Conservation (phyloP, 1,139 yeast species). For the Citeromyces hawaiiensis region DNA sequence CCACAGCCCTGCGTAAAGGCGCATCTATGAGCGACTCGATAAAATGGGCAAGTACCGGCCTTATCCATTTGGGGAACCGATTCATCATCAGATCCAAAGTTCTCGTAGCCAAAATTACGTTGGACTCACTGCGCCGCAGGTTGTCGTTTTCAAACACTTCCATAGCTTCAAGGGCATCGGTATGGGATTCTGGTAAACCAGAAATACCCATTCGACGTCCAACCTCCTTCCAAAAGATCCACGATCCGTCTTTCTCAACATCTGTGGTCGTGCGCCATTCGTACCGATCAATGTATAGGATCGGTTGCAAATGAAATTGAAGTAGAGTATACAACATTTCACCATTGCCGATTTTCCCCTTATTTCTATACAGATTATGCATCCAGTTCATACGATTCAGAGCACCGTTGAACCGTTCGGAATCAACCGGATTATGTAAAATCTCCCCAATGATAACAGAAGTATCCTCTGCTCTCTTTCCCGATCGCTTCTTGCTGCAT, state of each 20-base stretch:
- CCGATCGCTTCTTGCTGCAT: neutral
- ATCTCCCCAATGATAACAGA: slow-evolving; percentile 1
- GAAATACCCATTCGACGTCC: neutral
- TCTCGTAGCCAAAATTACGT: neutral
- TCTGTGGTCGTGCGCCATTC: neutral
- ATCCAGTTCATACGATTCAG: slow-evolving; percentile 1
- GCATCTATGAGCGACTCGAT: no score
- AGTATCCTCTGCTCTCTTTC: neutral
- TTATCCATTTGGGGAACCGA: neutral
- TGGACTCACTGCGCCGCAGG: neutral
- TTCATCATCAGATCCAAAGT: neutral
- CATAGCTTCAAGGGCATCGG: neutral
- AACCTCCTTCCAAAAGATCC: neutral
- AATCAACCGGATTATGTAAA: slow-evolving; percentile 1
- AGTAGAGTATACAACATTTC: neutral
- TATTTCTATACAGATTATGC: neutral
- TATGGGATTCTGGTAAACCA: neutral
- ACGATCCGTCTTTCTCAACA: neutral
- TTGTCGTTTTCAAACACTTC: neutral
- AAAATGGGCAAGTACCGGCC: no score
- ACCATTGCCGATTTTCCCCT: neutral
- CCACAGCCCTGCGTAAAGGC: no score
- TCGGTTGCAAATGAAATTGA: neutral
- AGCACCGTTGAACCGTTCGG: neutral
- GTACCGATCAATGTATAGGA: neutral